A percentile compares a stretch with the other conserved stretches of the same genome.
Conservation (phyloP, 2,329 filamentous ascomycete species). For the Colletotrichum sp. region DNA sequence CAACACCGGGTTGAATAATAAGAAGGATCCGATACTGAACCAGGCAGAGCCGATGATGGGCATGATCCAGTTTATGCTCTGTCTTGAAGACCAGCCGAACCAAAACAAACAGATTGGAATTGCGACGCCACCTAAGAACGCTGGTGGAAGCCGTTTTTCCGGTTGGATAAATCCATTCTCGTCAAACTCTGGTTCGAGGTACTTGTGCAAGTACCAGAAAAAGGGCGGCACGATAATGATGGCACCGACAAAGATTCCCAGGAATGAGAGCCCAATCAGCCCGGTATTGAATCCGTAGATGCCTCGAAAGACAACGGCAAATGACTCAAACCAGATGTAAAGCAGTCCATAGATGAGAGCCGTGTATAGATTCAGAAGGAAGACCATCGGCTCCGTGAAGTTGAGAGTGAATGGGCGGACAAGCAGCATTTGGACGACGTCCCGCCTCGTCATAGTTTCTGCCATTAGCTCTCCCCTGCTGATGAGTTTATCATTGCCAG, state of each 20-base stretch:
- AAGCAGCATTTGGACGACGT: slow-evolving; percentile 25
- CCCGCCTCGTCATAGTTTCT: slow-evolving; percentile 18
- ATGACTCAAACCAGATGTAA: slow-evolving; percentile 66
- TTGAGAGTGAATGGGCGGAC: slow-evolving; percentile 35
- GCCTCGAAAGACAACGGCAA: slow-evolving; percentile 45
- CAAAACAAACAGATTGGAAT: slow-evolving; percentile 73
- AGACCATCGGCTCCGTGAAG: slow-evolving; percentile 36
- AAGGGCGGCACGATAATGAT: slow-evolving; percentile 52
- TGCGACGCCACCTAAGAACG: slow-evolving; percentile 57
- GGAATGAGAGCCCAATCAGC: slow-evolving; percentile 65
- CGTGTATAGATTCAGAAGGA: slow-evolving; percentile 42
- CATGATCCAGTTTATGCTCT: slow-evolving; percentile 63
- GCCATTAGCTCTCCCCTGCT: slow-evolving; percentile 10
- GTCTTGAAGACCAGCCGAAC: slow-evolving; percentile 73
- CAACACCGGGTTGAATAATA: slow-evolving; percentile 23
- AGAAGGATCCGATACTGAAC: slow-evolving; percentile 59
- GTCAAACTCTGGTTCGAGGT: slow-evolving; percentile 21
- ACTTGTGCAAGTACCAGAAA: slow-evolving; percentile 15
- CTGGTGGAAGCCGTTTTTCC: slow-evolving; percentile 24
- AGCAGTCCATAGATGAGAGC: slow-evolving; percentile 57
- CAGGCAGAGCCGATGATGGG: slow-evolving; percentile 60
- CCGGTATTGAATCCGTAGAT: slow-evolving; percentile 53
- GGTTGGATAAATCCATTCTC: slow-evolving; percentile 18
- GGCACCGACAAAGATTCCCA: slow-evolving; percentile 63
- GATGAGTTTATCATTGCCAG: slow-evolving; percentile 8